These are phyloP conservation scores for Pichia nanzhaoensis DNA, from an alignment of 805 yeast species.

Conservation along the genomic window DNA sequence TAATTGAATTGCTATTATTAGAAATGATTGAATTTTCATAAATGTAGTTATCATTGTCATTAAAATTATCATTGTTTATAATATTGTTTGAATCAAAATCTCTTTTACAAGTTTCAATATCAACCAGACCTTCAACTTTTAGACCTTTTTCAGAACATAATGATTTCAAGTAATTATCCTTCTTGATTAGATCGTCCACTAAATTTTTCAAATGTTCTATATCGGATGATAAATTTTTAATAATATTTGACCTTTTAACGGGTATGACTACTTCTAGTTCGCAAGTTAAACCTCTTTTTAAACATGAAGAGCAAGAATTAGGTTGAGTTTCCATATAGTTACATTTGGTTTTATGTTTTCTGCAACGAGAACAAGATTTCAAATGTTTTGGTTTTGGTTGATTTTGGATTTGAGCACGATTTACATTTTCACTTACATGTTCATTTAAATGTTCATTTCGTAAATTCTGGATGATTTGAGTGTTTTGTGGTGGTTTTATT, in stretches of 20 bases:
- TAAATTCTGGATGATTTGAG: too few relatives aligned
- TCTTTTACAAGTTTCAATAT: slow-evolving; percentile 17
- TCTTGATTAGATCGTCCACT: slow-evolving; percentile 26
- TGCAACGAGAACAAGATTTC: slow-evolving; percentile 57
- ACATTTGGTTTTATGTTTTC: slow-evolving; percentile 62
- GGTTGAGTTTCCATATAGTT: slow-evolving; percentile 49
- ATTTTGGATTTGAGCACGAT: slow-evolving; percentile 17
- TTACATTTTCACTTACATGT: too few relatives aligned
- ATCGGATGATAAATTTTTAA: slow-evolving; percentile 29
- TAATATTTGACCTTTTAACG: slow-evolving; percentile 40
- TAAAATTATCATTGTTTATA: background rate
- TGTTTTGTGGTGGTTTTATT: background rate
- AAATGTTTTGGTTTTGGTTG: slow-evolving; percentile 38
- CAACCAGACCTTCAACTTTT: slow-evolving; percentile 26
- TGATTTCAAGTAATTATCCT: slow-evolving; percentile 21
- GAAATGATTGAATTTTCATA: background rate
- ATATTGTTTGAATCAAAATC: slow-evolving; percentile 2
- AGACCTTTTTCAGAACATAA: slow-evolving; percentile 25
- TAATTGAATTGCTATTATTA: slow-evolving; percentile 1
- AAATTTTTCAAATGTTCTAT: slow-evolving; percentile 26
- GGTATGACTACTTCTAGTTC: slow-evolving; percentile 49
- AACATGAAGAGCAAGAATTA: slow-evolving; percentile 50
- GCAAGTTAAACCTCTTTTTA: slow-evolving; percentile 45
- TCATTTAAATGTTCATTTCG: too few relatives aligned
- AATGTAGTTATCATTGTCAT: slow-evolving; percentile 1